Evolutionary conservation across 352 stramenopile species (phyloP), one percentile per base, ranked within the genome.

Genomic region (Phytophthora rubi): DNA sequence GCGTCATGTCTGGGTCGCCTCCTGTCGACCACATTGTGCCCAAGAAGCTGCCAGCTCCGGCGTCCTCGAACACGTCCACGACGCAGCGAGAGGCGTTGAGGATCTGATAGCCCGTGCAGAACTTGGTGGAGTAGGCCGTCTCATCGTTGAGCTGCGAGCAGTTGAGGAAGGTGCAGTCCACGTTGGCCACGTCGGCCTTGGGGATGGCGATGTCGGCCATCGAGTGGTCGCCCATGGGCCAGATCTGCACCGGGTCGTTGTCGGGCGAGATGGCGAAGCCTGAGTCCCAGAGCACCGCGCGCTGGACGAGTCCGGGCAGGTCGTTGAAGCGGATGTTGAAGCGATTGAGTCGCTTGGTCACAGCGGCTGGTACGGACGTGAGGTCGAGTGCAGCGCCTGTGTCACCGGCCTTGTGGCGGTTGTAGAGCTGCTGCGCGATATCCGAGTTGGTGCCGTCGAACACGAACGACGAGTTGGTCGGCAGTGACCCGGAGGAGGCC

Each of bases 391-490:
- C 21, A 8, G 26, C 10, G 18, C 28, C 10, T 3, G 35, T 21
- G 18, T 71, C 72, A 6, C 70, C 70, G 9, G 61, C 64, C 12
- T 57, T 51, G 37, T 72, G 21, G 3, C 71, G 75, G 28, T 53
- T 28, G 72, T 77, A 79, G 10, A 79, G 68, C 57, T 82, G 75
- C 44, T 69, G 72, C 2, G 72, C 69, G n/a, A 82, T 62, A 53
- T 80, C 71, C 39, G 76, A 84, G 39, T 76, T 81, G 32, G 53
- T 59, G 23, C 68, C 75, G 51, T 81, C 75, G 55, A 79, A 81
- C 7, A 59, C 37, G 39, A 77, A 79, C 30, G 62, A 71, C 26
- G 13, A 21, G 62, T 65, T 61, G 3, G 42, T 44, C 0, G 55
- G 53, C 6, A 32, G 33, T 3, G 15, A 4, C 3, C 39, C 33